These are phyloP conservation scores for Plasmodium knowlesi DNA, from an alignment of 169 alveolate species.

Conservation along the genomic window DNA sequence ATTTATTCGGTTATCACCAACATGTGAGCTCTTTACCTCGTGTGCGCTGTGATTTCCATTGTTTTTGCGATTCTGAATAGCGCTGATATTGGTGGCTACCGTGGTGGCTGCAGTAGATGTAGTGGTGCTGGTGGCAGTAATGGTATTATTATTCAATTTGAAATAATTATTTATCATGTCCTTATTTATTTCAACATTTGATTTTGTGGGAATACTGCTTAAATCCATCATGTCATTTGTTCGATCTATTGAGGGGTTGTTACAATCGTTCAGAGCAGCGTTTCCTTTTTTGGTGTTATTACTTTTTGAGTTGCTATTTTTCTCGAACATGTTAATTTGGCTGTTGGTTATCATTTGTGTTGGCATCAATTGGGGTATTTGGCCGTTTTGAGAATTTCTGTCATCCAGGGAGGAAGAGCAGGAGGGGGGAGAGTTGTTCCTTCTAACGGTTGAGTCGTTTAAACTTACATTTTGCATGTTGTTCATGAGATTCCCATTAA, in stretches of 20 bases:
- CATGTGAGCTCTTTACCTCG: background rate
- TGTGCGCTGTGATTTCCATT: background rate
- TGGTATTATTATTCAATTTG: constrained; percentile 17
- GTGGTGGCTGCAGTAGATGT: constrained; percentile 28
- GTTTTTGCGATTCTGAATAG: background rate
- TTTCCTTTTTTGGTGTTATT: constrained; percentile 13
- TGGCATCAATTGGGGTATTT: background rate
- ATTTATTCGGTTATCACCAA: background rate
- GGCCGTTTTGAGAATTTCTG: constrained; percentile 4
- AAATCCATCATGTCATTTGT: constrained; percentile 2
- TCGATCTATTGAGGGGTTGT: background rate
- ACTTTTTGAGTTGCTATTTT: background rate
- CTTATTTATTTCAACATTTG: constrained; percentile 28
- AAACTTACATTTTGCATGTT: background rate
- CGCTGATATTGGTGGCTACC: background rate
- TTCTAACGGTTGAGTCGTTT: background rate
- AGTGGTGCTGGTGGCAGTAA: constrained; percentile 33
- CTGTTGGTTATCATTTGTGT: background rate
- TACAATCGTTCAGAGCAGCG: constrained; percentile 6
- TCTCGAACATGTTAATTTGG: background rate
- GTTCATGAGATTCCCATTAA: constrained; percentile 2
- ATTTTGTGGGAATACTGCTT: background rate
- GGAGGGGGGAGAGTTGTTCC: background rate
- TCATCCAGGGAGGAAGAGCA: constrained; percentile 22
- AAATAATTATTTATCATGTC: constrained; percentile 36